phyloP scores from a whole-genome alignment of 176 grass and related monocot species.

The Oryza glaberrima region DNA sequence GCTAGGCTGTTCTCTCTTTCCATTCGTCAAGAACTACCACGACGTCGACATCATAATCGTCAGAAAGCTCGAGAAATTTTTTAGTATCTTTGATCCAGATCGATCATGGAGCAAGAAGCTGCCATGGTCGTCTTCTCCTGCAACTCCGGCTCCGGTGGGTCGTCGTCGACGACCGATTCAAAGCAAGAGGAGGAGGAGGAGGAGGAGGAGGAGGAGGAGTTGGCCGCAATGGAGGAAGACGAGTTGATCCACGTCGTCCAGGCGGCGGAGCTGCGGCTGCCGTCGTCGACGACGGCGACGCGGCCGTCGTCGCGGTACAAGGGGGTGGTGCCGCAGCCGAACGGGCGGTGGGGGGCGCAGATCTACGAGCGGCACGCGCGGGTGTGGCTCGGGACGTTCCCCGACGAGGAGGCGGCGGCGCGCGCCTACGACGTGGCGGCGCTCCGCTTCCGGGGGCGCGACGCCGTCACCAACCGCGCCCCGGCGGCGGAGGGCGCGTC shows the following conservation, averaged over 20 bases:
- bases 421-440: constrained; percentile 82
- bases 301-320: constrained; percentile 67
- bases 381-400: constrained; percentile 91
- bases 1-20: background rate
- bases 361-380: constrained; percentile 85
- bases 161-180: constrained; percentile 10
- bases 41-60: background rate
- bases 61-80: background rate
- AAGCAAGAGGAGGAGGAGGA: background rate
- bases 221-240: background rate
- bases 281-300: background rate
- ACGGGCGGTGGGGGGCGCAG: constrained; percentile 81
- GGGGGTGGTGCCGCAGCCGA: constrained; percentile 86
- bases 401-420: constrained; percentile 57
- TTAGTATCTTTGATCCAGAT: background rate
- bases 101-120: background rate
- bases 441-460: constrained; percentile 72
- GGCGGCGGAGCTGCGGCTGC: background rate
- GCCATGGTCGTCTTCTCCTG: background rate
- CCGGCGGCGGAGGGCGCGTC: constrained; percentile 1
- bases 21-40: background rate
- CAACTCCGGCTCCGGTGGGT: background rate
- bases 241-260: background rate
- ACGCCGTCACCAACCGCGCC: constrained; percentile 56
- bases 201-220: background rate